Evolutionary conservation across 2,329 filamentous ascomycete species (phyloP), one percentile per base, ranked within the genome.

Genomic region (Exophiala phaeomuriformis): DNA sequence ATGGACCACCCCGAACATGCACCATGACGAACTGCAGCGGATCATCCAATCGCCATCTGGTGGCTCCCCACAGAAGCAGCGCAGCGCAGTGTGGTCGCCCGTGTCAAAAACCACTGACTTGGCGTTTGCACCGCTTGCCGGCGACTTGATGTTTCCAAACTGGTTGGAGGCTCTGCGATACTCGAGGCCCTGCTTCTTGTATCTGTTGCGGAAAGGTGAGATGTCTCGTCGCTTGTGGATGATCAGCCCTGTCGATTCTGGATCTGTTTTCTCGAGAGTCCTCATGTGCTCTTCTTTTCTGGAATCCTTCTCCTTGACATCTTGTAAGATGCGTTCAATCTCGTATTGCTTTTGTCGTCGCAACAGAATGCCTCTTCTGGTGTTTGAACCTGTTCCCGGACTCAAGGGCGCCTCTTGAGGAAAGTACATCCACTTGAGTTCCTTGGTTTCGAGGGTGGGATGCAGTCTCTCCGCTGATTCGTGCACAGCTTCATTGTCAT

Each of bases 141-240:
- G 8, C 44, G 47, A 29, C 7, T 51, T 12, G n/a, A 28, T 42
- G 48, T 41, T 29, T 44, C 46, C 19, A 40, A 9, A 39, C 36
- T 49, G 27, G 33, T 49, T 36, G 43, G 28, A 4, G 10, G 19
- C 9, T 27, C 53, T 44, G 36, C 19, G 5, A 39, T 52, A 49
- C 28, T 51, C 48, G 31, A 56, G 52, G 1, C 58, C 58, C 42
- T 61, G 58, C 47, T 61, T 61, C 47, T 52, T 57, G 54, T 61
- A 61, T 45, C 56, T 32, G 2, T 61, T 48, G 4, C 47, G 47
- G 48, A 44, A 54, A 27, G 51, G 51, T 19, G 40, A 42, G 19
- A 47, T 10, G 27, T 46, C 39, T 12, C 5, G 31, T 35, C 19
- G 43, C 29, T 9, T 6, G 10, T 29, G 19, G 19, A 57, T 47